Percentiles rank a stretch among this genome's conserved stretches.
Evolutionary conservation across 2,329 filamentous ascomycete species (phyloP).

Genomic region (Apiospora koreana): DNA sequence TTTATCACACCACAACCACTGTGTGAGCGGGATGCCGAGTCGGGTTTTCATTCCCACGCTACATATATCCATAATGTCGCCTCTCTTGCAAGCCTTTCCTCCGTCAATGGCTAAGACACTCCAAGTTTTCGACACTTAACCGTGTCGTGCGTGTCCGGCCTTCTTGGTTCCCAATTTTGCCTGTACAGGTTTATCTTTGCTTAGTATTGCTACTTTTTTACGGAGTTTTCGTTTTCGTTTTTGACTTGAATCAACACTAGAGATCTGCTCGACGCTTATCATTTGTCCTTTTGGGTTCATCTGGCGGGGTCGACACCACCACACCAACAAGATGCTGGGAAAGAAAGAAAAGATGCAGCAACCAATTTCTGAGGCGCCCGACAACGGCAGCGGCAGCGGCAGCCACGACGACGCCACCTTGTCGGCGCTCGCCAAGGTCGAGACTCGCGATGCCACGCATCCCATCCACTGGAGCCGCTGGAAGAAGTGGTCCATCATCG

Average conservation of each 20-base stretch:
- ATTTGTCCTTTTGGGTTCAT: background rate
- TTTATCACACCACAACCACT: slow-evolving; percentile 2
- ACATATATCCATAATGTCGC: background rate
- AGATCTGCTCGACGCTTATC: background rate
- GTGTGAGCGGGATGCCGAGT: background rate
- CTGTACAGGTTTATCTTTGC: background rate
- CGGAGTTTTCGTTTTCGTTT: background rate
- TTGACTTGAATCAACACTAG: background rate
- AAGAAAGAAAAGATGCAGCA: background rate
- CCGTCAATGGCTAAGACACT: background rate
- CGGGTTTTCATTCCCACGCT: background rate
- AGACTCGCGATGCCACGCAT: slow-evolving; percentile 26
- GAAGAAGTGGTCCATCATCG: slow-evolving; percentile 32
- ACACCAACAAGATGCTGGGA: background rate
- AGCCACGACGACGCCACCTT: slow-evolving; percentile 23
- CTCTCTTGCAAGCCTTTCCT: background rate
- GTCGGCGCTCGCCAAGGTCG: slow-evolving; percentile 27
- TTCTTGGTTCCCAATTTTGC: background rate
- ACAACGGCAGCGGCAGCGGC: background rate
- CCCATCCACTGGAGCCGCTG: slow-evolving; percentile 29
- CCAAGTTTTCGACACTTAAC: slow-evolving; percentile 2
- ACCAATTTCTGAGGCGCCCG: background rate
- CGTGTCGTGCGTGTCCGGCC: background rate
- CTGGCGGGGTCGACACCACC: background rate
- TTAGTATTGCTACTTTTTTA: background rate